Evolutionary conservation across 1,284 basidiomycete genomes (phyloP), one percentile per base, ranked within the genome.

Genomic region (Boletus hoseneyae): DNA sequence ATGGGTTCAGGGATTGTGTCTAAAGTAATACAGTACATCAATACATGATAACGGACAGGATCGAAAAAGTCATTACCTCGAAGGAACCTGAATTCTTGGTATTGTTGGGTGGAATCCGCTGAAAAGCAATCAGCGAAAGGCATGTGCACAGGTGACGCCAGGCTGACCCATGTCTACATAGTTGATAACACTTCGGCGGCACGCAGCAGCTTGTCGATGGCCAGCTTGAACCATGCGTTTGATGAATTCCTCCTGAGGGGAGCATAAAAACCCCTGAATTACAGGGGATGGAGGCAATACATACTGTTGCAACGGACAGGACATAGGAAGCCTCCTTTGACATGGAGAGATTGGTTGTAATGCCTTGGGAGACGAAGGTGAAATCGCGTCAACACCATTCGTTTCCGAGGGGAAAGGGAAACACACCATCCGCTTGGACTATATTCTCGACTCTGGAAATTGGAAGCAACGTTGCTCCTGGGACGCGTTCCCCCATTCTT

Each of bases 291-390:
- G 37, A 16, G 12, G 40, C 11, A 13, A 16, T 11, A 41, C 80
- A 45, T 64, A 88, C 87, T 34, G 87, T 83, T 46, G 87, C 87
- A 53, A 85, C 65, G 10, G 85, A 84, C 25, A 90, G 65, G 40
- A 87, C 67, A 58, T 81, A 88, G 13, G 82, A 67, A 1, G 83
- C 87, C 60, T 90, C 87, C 60, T 83, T 88, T 4, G 87, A 89
- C 66, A 87, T 73, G 27, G 79, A 74, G 45, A 84, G 68, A 48
- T 70, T 76, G 3, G 78, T 78, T 33, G 77, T 82, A 45, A 78
- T 73, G 41, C 79, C 79, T 78, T 59, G 42, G 34, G 45, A 42
- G 52, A 40, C 6, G 19, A 54, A 33, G 38, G 42, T 23, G 43
- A 47, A 48, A 47, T 51, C 53, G 51, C 50, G 55, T 65, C 51